phyloP scores from a whole-genome alignment of 2,329 filamentous ascomycete species.

The Exserohilum turcica region DNA sequence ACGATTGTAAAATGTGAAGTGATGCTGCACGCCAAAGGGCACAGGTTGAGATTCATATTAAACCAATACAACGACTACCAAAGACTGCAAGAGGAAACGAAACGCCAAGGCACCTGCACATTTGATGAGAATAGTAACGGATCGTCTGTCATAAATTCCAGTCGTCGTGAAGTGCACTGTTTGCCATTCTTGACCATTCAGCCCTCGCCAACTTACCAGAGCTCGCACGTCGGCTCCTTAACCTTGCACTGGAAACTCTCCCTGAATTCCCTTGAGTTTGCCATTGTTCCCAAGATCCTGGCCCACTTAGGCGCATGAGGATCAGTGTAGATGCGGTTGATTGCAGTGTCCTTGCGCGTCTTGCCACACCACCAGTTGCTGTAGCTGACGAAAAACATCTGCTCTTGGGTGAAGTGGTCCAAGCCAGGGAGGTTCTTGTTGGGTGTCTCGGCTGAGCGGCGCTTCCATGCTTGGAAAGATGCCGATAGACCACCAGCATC shows the following conservation, averaged over 20 bases:
- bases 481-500: conserved; percentile 70
- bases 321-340: conserved; percentile 65
- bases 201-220: conserved; percentile 61
- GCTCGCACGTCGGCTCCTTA: conserved; percentile 70
- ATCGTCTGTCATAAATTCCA: not conserved
- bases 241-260: conserved; percentile 69
- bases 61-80: too few species aligned
- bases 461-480: conserved; percentile 69
- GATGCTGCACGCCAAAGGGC: too few species aligned
- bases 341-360: conserved; percentile 62
- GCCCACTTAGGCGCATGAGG: conserved; percentile 68
- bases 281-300: conserved; percentile 64
- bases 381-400: conserved; percentile 72
- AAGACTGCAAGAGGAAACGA: too few species aligned
- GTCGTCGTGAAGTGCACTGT: not conserved
- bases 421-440: conserved; percentile 60
- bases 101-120: not conserved
- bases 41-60: too few species aligned
- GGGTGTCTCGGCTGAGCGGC: conserved; percentile 58
- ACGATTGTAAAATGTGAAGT: too few species aligned
- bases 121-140: not conserved
- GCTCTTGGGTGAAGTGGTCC: conserved; percentile 66
- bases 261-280: conserved; percentile 70
- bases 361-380: conserved; percentile 71
- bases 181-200: not conserved